Evolutionary conservation across 2,329 filamentous ascomycete genomes (phyloP).

Genomic region (Clonostachys chloroleuca): DNA sequence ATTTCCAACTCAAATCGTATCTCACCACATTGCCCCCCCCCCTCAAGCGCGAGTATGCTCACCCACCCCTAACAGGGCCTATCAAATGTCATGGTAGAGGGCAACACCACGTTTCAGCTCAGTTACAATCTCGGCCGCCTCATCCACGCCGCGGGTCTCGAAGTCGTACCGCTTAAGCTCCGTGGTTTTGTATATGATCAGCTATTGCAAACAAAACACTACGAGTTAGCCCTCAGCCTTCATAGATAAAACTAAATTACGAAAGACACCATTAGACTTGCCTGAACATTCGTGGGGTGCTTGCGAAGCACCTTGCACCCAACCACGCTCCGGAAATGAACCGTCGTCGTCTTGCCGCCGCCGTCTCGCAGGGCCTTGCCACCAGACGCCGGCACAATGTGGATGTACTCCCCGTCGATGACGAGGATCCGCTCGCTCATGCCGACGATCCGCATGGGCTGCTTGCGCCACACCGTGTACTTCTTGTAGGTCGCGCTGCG

Average conservation of each 20-base stretch:
- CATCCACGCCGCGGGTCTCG: conserved; percentile 66
- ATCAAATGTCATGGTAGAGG: conserved; percentile 51
- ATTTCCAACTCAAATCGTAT: too few relatives aligned
- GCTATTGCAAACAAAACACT: conserved; percentile 26
- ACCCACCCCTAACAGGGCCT: background rate
- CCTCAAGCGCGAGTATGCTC: too few relatives aligned
- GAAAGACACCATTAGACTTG: conserved; percentile 28
- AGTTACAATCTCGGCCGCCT: conserved; percentile 73
- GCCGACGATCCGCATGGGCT: conserved; percentile 75
- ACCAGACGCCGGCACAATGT: conserved; percentile 70
- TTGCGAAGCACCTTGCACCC: conserved; percentile 78
- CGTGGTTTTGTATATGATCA: conserved; percentile 69
- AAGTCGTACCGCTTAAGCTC: conserved; percentile 84
- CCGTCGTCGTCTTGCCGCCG: conserved; percentile 69
- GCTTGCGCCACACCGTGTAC: conserved; percentile 77
- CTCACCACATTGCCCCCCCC: too few relatives aligned
- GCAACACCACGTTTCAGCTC: conserved; percentile 75
- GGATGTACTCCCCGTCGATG: conserved; percentile 82
- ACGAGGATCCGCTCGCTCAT: conserved; percentile 72
- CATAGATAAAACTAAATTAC: too few relatives aligned
- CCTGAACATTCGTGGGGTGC: conserved; percentile 77
- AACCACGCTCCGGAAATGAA: conserved; percentile 78
- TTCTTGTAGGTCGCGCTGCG: conserved; percentile 62
- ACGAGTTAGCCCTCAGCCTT: too few relatives aligned
- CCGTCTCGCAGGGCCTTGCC: conserved; percentile 62